phyloP scores from a whole-genome alignment of 495 filamentous ascomycete species.

The Neurospora sp. region DNA sequence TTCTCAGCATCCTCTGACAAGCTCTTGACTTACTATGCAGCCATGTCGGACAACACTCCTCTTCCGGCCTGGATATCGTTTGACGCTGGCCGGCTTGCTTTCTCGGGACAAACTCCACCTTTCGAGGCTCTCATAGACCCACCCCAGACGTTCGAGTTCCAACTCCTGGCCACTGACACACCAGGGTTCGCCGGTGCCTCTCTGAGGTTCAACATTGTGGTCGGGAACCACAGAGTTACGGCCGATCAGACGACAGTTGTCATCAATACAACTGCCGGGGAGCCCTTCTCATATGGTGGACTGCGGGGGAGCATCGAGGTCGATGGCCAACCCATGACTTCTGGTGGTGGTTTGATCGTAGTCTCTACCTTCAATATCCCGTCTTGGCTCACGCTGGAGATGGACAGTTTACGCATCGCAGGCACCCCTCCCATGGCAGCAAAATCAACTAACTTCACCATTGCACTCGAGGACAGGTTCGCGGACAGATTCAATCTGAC shows the following conservation, averaged over 20 bases:
- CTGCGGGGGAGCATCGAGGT: slow-evolving; percentile 48
- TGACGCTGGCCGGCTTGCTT: slow-evolving; percentile 51
- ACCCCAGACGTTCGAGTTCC: slow-evolving; percentile 62
- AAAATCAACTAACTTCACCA: slow-evolving; percentile 51
- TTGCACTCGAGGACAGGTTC: slow-evolving; percentile 54
- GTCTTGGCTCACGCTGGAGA: slow-evolving; percentile 60
- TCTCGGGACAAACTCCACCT: slow-evolving; percentile 64
- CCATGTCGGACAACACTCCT: slow-evolving; percentile 65
- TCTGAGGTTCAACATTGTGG: slow-evolving; percentile 56
- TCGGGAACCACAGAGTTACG: slow-evolving; percentile 57
- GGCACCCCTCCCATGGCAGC: slow-evolving; percentile 52
- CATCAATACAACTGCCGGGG: slow-evolving; percentile 49
- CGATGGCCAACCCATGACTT: slow-evolving; percentile 44
- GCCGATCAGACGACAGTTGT: slow-evolving; percentile 47
- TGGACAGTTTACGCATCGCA: slow-evolving; percentile 47
- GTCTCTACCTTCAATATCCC: slow-evolving; percentile 45
- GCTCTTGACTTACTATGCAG: slow-evolving; percentile 58
- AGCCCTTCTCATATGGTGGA: slow-evolving; percentile 42
- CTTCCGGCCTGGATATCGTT: slow-evolving; percentile 83
- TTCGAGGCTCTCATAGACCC: slow-evolving; percentile 49
- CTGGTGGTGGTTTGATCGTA: slow-evolving; percentile 32
- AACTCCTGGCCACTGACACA: slow-evolving; percentile 72
- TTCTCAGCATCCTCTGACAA: slow-evolving; percentile 21
- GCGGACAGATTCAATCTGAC: slow-evolving; percentile 54
- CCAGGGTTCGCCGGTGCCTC: slow-evolving; percentile 61